Evolutionary conservation across 192 early-diverging fungal species (phyloP).

Genomic region (Obelidium mucronatum): DNA sequence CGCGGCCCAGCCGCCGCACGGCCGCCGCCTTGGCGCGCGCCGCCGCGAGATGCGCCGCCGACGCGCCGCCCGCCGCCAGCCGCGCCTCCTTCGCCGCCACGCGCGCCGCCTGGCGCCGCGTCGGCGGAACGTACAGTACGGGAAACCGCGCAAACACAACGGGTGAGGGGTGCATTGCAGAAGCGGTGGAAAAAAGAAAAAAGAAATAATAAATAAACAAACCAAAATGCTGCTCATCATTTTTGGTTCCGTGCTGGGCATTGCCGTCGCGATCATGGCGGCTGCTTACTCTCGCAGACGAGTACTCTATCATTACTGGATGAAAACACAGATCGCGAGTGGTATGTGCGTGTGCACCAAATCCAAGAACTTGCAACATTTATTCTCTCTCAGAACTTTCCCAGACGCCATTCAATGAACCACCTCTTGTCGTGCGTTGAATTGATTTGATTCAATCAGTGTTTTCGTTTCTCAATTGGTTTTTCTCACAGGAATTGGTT

Average conservation of each 20-base stretch:
- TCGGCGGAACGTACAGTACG: constrained; percentile 8
- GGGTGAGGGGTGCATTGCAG: not conserved
- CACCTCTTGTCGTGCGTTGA: not conserved
- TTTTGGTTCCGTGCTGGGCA: not conserved
- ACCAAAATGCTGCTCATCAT: not conserved
- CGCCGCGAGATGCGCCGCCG: not conserved
- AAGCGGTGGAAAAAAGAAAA: no score
- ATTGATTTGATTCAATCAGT: no score
- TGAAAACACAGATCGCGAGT: not conserved
- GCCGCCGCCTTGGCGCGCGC: not conserved
- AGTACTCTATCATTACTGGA: not conserved
- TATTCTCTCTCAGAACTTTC: constrained; percentile 17
- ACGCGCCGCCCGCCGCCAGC: not conserved
- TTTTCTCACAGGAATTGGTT: constrained; percentile 19
- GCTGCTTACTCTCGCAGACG: not conserved
- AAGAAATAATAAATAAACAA: not conserved
- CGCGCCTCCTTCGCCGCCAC: not conserved
- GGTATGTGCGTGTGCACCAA: no score
- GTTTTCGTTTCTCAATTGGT: no score
- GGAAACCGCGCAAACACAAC: constrained; percentile 8
- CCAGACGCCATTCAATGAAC: constrained; percentile 13
- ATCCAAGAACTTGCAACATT: no score
- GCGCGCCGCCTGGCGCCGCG: constrained; percentile 10
- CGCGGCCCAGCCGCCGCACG: not conserved
- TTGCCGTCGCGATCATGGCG: not conserved